Evolutionary conservation across 1,284 basidiomycete genomes (phyloP).

Genomic region (Abortiporus biennis): DNA sequence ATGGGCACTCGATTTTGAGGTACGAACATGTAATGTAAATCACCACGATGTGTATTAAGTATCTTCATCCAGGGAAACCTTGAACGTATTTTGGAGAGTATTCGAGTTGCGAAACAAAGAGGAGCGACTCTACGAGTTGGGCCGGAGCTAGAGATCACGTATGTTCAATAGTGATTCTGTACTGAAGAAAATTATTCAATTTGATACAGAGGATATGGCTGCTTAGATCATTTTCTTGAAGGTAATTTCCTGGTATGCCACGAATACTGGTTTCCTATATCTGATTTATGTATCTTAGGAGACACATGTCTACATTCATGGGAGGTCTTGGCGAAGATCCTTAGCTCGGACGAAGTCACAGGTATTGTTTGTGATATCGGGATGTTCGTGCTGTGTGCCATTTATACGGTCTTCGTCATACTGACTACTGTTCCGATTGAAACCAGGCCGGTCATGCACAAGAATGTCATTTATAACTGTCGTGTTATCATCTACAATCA

Average conservation of each 20-base stretch:
- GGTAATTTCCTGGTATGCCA: slow-evolving; percentile 33
- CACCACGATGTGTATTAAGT: too few species aligned
- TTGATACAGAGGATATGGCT: slow-evolving; percentile 78
- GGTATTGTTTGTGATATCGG: slow-evolving; percentile 92
- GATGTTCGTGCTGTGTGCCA: slow-evolving; percentile 47
- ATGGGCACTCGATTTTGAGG: slow-evolving; percentile 94
- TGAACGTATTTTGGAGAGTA: slow-evolving; percentile 87
- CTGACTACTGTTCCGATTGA: background rate
- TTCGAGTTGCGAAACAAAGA: slow-evolving; percentile 78
- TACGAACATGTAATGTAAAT: slow-evolving; percentile 21
- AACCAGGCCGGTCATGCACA: slow-evolving; percentile 92
- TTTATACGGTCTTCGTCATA: background rate
- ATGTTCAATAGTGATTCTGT: slow-evolving; percentile 22
- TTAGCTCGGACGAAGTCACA: slow-evolving; percentile 69
- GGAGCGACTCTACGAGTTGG: slow-evolving; percentile 96
- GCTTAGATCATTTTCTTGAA: slow-evolving; percentile 90
- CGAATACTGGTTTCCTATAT: background rate
- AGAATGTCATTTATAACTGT: slow-evolving; percentile 97
- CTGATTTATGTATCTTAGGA: slow-evolving; percentile 40
- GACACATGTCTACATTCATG: slow-evolving; percentile 95
- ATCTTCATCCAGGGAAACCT: slow-evolving; percentile 89
- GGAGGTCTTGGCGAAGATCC: slow-evolving; percentile 87
- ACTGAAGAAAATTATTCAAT: background rate
- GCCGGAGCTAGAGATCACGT: slow-evolving; percentile 98
- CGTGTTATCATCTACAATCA: slow-evolving; percentile 84